A percentile compares a stretch with the other conserved stretches of the same genome.
Evolutionary conservation across 164 flowering plant genomes (phyloP).

Genomic region (Chimonanthus praecox): DNA sequence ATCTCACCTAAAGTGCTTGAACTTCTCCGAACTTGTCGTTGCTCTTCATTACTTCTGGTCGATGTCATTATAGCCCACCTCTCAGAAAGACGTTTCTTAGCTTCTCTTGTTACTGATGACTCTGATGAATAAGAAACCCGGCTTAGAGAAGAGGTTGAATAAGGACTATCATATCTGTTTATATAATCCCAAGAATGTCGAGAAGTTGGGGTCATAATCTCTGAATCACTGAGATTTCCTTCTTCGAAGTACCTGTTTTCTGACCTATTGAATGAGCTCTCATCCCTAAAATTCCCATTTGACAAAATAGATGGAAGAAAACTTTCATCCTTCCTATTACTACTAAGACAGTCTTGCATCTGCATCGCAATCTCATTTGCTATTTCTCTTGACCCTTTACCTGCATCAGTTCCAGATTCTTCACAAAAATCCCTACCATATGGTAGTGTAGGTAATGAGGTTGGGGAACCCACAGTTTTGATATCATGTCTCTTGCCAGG

Average conservation of each 20-base stretch:
- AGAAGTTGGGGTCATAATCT: slow-evolving; percentile 70
- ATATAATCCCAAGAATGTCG: slow-evolving; percentile 78
- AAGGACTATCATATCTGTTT: slow-evolving; percentile 65
- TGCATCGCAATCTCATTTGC: slow-evolving; percentile 59
- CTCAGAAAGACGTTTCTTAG: slow-evolving; percentile 92
- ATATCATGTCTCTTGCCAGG: slow-evolving; percentile 46
- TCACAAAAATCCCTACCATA: slow-evolving; percentile 30
- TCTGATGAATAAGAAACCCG: slow-evolving; percentile 77
- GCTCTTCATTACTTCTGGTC: slow-evolving; percentile 52
- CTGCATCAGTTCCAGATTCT: slow-evolving; percentile 43
- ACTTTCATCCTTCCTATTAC: slow-evolving; percentile 57
- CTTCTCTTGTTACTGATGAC: slow-evolving; percentile 91
- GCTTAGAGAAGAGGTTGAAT: slow-evolving; percentile 63
- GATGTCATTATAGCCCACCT: slow-evolving; percentile 89
- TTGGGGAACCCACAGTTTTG: slow-evolving; percentile 41
- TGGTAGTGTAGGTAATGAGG: slow-evolving; percentile 32
- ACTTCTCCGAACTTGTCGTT: slow-evolving; percentile 53
- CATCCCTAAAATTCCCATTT: slow-evolving; percentile 83
- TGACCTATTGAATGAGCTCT: slow-evolving; percentile 72
- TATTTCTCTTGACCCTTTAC: slow-evolving; percentile 51
- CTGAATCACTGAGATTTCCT: slow-evolving; percentile 72
- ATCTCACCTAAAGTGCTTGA: slow-evolving; percentile 93
- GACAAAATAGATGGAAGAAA: slow-evolving; percentile 67
- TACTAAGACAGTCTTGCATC: slow-evolving; percentile 52
- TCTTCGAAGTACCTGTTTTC: slow-evolving; percentile 52